These are phyloP conservation scores for Quercus phellos DNA, from an alignment of 331 rosid species.

Conservation along the genomic window DNA sequence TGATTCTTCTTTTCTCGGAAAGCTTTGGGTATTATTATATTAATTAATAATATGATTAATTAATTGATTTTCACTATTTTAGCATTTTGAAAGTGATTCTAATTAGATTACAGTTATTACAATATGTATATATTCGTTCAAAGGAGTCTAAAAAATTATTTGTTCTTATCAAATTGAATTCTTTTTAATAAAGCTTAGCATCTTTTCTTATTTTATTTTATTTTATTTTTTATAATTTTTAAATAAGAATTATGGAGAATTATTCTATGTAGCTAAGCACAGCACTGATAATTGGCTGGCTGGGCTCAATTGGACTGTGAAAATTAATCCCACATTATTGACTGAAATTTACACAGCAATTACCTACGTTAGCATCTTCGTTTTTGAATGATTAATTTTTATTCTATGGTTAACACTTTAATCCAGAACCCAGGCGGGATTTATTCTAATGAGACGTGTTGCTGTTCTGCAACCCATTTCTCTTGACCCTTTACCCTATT, in stretches of 20 bases:
- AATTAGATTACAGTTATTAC: background rate
- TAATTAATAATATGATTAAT: background rate
- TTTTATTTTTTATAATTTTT: background rate
- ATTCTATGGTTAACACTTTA: background rate
- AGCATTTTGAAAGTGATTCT: background rate
- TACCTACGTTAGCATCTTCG: background rate
- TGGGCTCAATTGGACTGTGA: background rate
- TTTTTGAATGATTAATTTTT: background rate
- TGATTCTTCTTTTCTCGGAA: background rate
- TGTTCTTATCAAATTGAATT: no score
- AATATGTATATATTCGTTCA: background rate
- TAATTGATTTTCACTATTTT: background rate
- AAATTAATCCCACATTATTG: slow-evolving; percentile 1
- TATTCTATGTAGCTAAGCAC: background rate
- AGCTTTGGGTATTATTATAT: background rate
- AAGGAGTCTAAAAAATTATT: no score
- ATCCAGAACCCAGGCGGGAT: background rate
- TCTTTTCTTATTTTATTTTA: background rate
- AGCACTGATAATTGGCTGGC: background rate
- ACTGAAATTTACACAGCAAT: slow-evolving; percentile 3
- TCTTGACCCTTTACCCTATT: background rate
- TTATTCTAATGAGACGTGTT: background rate
- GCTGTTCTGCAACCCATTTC: background rate
- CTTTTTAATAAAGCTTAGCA: background rate
- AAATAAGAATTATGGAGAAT: background rate